Conservation (phyloP, 495 filamentous ascomycete species). For the Mytilinidion resinicola region DNA sequence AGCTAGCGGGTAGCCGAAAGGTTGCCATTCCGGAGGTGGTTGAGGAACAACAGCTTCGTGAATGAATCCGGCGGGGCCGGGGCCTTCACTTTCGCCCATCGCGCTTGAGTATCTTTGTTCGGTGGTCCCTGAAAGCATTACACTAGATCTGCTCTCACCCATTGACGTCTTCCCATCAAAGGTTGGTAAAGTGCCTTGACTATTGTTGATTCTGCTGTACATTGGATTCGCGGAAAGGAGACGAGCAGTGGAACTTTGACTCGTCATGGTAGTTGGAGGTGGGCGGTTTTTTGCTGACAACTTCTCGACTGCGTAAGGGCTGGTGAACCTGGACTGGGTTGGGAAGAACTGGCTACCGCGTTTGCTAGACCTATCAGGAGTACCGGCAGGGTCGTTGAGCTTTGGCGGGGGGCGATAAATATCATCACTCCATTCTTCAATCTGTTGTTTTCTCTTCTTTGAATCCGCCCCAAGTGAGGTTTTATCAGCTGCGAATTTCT, state of each 20-base stretch:
- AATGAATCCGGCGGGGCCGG: conserved; percentile 87
- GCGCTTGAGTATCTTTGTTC: conserved; percentile 48
- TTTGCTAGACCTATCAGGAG: conserved; percentile 66
- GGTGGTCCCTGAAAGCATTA: conserved; percentile 41
- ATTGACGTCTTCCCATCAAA: conserved; percentile 23
- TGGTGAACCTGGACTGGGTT: conserved; percentile 89
- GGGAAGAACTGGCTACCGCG: conserved; percentile 73
- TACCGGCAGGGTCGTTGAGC: conserved; percentile 55
- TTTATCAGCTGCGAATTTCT: conserved; percentile 69
- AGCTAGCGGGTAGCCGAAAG: conserved; percentile 89
- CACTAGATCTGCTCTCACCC: conserved; percentile 48
- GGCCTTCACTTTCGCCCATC: conserved; percentile 58
- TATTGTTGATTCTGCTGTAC: conserved; percentile 64
- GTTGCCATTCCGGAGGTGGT: conserved; percentile 94
- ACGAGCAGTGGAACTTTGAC: conserved; percentile 73
- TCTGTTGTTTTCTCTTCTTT: conserved; percentile 81
- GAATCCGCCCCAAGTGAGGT: conserved; percentile 61
- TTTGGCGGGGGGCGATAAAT: conserved; percentile 87
- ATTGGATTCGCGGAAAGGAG: conserved; percentile 62
- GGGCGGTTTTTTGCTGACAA: conserved; percentile 45
- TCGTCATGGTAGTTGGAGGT: conserved; percentile 89
- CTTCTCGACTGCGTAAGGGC: conserved; percentile 72
- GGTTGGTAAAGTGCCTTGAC: conserved; percentile 54
- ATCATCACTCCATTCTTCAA: conserved; percentile 97
- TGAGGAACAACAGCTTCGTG: conserved; percentile 95